Base-by-base conservation (phyloP, 2,329 filamentous ascomycete species). In the Clarireedia hainanense region DNA sequence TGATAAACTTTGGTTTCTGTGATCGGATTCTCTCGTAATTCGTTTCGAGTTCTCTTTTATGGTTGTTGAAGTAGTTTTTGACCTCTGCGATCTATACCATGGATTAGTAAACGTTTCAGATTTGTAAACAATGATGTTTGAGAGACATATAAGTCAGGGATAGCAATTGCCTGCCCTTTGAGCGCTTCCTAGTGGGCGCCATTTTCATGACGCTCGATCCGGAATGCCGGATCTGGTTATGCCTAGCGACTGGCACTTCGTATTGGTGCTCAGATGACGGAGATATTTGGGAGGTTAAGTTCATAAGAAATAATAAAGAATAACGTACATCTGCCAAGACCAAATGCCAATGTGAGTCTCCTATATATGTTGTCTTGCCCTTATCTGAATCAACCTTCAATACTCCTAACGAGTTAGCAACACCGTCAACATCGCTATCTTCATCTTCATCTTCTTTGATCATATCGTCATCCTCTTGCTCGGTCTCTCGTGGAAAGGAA, bases 21-120 rank as follows among this genome's bases (percentile, higher is more conserved):
- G 82, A 81, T 68, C 85, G 80, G 51, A 95, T 84, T 64, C 84
- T 86, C 64, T 88, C 84, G 63, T 89, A 84, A 64, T 91, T 91
- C 57, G 84, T 85, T 68, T 95, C 89, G 58, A 92, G 79, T 62
- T 96, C 91, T 67, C 94, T 91, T 70, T 94, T 95, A 72, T 96
- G 90, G 37, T 80, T 83, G 17, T 75, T 73, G 66, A 95, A 97
- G 73, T 94, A 96, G 63, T 86, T 91, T 68, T 92, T 95, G 26
- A 99, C 92, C 74, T 99, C 94, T 9, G 89, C 79, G 61, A 99
- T 94, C 80, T 86, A 40, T 47, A 40, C 42, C 34, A 56, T 5
- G 10, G 20, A 42, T 52, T 42, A 56, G 48, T 42, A 47, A 47
- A 34, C 12, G 10, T 34, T 34, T 34, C 12, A 12, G 30, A 34